Evolutionary conservation across 2,329 filamentous ascomycete species (phyloP).

Genomic region (Rutstroemia sp.): DNA sequence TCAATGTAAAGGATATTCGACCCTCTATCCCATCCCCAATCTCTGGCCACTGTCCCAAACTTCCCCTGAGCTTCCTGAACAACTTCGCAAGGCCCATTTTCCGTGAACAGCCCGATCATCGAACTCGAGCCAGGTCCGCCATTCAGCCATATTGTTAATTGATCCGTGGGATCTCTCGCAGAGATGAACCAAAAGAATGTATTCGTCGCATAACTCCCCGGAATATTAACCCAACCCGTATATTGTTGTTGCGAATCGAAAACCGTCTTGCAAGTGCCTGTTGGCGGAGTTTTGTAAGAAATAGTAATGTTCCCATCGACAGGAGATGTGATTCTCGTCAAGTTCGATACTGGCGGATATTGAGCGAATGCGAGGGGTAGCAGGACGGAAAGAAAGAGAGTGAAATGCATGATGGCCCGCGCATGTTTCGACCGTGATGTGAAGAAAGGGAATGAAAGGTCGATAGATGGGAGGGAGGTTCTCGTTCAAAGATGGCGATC

Average conservation of each 20-base stretch:
- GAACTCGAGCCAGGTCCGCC: conserved; percentile 60
- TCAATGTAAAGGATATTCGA: conserved; percentile 49
- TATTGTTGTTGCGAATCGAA: conserved; percentile 61
- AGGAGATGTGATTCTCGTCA: conserved; percentile 53
- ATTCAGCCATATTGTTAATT: conserved; percentile 58
- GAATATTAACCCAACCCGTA: conserved; percentile 60
- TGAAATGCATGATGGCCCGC: conserved; percentile 23
- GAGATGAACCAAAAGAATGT: conserved; percentile 43
- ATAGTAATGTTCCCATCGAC: conserved; percentile 57
- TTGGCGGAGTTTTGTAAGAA: conserved; percentile 55
- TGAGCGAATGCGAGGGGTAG: conserved; percentile 25
- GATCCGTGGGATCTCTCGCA: conserved; percentile 38
- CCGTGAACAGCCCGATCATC: conserved; percentile 56
- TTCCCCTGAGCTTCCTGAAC: conserved; percentile 39
- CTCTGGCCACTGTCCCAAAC: conserved; percentile 48
- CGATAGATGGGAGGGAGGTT: neutral
- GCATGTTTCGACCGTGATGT: conserved; percentile 20
- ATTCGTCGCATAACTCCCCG: conserved; percentile 44
- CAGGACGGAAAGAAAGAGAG: conserved; percentile 17
- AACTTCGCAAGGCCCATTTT: conserved; percentile 48
- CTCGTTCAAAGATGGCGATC: neutral
- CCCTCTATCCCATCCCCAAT: conserved; percentile 59
- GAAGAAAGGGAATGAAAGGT: conserved; percentile 5
- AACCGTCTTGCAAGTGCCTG: conserved; percentile 56
- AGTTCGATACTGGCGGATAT: conserved; percentile 34